phyloP scores from a whole-genome alignment of 2,329 filamentous ascomycete genomes.

The Ambrosiella cleistominuta region DNA sequence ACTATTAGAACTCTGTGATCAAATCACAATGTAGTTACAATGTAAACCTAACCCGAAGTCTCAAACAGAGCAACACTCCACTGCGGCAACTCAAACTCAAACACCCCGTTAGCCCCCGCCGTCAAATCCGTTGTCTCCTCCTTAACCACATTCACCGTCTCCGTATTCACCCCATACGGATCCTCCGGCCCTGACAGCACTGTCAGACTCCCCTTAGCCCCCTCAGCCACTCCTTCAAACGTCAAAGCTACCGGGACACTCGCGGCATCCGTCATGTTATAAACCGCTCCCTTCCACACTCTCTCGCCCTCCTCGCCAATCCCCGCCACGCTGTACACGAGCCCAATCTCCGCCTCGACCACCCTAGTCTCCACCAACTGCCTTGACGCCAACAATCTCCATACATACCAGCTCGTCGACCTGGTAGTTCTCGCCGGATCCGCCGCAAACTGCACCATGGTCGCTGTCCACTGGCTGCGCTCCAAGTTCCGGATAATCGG shows the following conservation, averaged over 20 bases:
- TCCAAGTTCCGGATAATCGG: conserved; percentile 33
- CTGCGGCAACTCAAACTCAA: conserved; percentile 34
- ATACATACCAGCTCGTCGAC: conserved; percentile 33
- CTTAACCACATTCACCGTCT: conserved; percentile 32
- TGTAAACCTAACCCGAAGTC: conserved; percentile 15
- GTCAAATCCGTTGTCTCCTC: conserved; percentile 22
- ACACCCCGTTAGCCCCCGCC: conserved; percentile 28
- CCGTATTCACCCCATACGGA: conserved; percentile 27
- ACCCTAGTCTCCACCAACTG: conserved; percentile 30
- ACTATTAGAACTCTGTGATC: too few relatives aligned
- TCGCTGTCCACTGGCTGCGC: conserved; percentile 33
- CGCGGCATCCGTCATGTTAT: conserved; percentile 30
- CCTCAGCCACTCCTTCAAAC: conserved; percentile 27
- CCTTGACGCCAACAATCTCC: conserved; percentile 31
- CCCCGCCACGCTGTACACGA: conserved; percentile 33
- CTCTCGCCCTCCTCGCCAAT: conserved; percentile 24
- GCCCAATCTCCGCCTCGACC: conserved; percentile 24
- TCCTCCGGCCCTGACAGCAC: conserved; percentile 27
- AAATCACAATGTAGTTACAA: too few relatives aligned
- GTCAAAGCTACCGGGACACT: conserved; percentile 28
- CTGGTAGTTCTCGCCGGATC: conserved; percentile 30
- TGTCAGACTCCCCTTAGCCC: conserved; percentile 26
- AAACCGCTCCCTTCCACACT: conserved; percentile 35
- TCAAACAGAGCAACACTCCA: conserved; percentile 40
- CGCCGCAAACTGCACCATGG: conserved; percentile 31